Conservation (phyloP, 2,329 filamentous ascomycete genomes). For the Paraconiothyrium brasiliense region DNA sequence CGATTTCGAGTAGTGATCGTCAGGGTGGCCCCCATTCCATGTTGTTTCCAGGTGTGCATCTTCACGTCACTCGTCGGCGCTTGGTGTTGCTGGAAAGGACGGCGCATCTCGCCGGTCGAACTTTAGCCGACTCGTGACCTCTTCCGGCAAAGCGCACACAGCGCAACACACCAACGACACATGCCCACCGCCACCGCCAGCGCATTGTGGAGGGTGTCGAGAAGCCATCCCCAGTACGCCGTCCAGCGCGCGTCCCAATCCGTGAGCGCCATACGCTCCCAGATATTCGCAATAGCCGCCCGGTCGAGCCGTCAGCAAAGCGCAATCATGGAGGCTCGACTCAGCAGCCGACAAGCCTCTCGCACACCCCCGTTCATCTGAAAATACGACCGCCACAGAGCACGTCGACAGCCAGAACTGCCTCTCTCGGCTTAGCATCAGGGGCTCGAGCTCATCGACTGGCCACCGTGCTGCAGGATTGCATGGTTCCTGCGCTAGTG, state of each 20-base stretch:
- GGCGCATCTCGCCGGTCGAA: slow-evolving; percentile 19
- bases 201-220: slow-evolving; percentile 1
- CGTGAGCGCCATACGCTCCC: slow-evolving; percentile 17
- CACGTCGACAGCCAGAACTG: slow-evolving; percentile 37
- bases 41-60: slow-evolving; percentile 9
- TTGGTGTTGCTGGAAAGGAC: neutral
- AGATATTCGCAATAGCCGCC: slow-evolving; percentile 34
- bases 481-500: slow-evolving; percentile 49
- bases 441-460: slow-evolving; percentile 35
- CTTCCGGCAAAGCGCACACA: slow-evolving; percentile 6
- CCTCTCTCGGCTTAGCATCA: slow-evolving; percentile 40
- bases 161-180: slow-evolving; percentile 2
- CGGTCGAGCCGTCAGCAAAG: slow-evolving; percentile 28
- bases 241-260: slow-evolving; percentile 16
- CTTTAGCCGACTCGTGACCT: slow-evolving; percentile 15
- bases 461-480: slow-evolving; percentile 37
- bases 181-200: slow-evolving; percentile 9
- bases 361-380: slow-evolving; percentile 38
- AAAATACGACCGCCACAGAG: slow-evolving; percentile 44
- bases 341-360: slow-evolving; percentile 28
- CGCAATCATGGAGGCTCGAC: slow-evolving; percentile 31
- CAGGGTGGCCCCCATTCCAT: slow-evolving; percentile 25
- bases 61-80: slow-evolving; percentile 4
- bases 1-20: slow-evolving; percentile 27
- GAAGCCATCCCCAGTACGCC: neutral